Base-by-base conservation (phyloP, 2,329 filamentous ascomycete species). In the Pezizomycotina sp. region DNA sequence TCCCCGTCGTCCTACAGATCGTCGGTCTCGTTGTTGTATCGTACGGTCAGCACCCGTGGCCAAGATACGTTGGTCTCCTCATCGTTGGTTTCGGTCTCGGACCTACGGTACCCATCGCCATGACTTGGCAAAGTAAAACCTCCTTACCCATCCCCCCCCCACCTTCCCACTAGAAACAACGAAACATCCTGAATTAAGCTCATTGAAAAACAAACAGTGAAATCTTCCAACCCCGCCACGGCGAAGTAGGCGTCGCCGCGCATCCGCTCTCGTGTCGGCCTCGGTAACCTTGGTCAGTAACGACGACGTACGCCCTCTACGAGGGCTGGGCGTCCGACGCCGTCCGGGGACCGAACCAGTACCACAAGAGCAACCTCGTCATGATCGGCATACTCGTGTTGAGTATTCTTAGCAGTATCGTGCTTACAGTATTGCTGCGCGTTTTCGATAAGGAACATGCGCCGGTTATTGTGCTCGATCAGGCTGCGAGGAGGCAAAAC, bases 61-160 rank as follows among this genome's bases (percentile, higher is more conserved):
- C 79, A 2, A 72, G 82, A 26, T 92, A 92, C 54, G 80, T 78
- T 30, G 83, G 83, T 3, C 69, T 92, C n/a, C 62, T 92, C 32
- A 75, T 92, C 60, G 77, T 92, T 22, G 83, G 83, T 4, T 92
- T 92, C 52, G 83, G 83, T 0, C 72, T 92, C 2, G 83, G 83
- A 1, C 83, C 83, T 3, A 92, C 83, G 0, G 82, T 92, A 1
- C 83, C 83, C 7, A 86, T 86, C 52, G 86, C 79, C 56, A 92
- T 92, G 83, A 77, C 82, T 22, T 92, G 83, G 83, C 79, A 20
- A 80, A 74, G 47, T 49, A 31, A 14, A 31, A 26, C 5, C 4
- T 15, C 6, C 15, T 24, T 25, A 5, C 19, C 20, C 20, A 18
- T 21, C 7, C 13, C 6, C 27, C 24, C 10, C 10, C 15, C 10